Conservation (phyloP, 1,284 basidiomycete genomes). For the Cutaneotrichosporon sp. region DNA sequence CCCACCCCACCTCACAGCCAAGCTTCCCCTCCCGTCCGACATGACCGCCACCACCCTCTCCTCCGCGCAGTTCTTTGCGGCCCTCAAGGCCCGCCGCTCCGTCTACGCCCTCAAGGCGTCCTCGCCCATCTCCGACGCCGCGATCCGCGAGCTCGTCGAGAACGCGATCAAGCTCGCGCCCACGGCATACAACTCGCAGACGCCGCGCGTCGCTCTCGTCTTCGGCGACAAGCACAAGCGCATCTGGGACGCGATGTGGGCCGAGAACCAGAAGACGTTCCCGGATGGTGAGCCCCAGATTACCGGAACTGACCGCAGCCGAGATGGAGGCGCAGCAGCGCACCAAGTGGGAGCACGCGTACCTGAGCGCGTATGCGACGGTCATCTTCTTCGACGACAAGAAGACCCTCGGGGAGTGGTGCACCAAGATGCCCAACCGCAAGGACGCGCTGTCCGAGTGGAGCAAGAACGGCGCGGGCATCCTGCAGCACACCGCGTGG, state of each 20-base stretch:
- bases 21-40: no score
- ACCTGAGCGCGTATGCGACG: constrained; percentile 54
- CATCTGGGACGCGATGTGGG: constrained; percentile 53
- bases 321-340: constrained; percentile 7
- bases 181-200: constrained; percentile 55
- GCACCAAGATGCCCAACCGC: constrained; percentile 50
- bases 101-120: constrained; percentile 53
- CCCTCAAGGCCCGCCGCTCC: constrained; percentile 46
- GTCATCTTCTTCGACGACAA: constrained; percentile 57
- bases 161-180: constrained; percentile 54
- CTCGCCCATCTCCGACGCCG: constrained; percentile 48
- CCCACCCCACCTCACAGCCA: no score
- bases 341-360: constrained; percentile 30
- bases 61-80: not conserved
- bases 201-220: constrained; percentile 53
- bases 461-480: constrained; percentile 42
- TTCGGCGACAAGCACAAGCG: constrained; percentile 53
- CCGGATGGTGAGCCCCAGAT: no score
- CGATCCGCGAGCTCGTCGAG: constrained; percentile 53
- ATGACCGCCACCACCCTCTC: not conserved
- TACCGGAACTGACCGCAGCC: not conserved
- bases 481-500: constrained; percentile 56
- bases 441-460: constrained; percentile 37
- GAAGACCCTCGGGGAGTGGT: constrained; percentile 50
- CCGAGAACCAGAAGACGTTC: constrained; percentile 9